These are phyloP conservation scores for Areca catechu DNA, from an alignment of 176 grass and related monocot genomes.

Conservation along the genomic window DNA sequence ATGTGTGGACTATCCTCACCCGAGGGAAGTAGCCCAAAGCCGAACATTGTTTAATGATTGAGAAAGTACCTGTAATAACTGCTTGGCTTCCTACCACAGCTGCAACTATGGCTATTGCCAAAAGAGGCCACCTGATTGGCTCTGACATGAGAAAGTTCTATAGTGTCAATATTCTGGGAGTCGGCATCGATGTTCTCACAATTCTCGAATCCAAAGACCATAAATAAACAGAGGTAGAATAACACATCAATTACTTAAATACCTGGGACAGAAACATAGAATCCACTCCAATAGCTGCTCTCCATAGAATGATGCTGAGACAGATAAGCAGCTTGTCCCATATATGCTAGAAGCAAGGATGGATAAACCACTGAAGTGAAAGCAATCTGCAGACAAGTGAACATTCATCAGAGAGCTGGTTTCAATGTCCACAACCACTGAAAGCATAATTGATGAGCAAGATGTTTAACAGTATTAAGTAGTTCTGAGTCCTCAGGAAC, in stretches of 20 bases:
- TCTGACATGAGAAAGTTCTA: constrained; percentile 29
- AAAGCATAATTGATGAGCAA: no score
- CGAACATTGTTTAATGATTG: constrained; percentile 91
- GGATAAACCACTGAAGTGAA: constrained; percentile 97
- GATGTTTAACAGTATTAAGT: no score
- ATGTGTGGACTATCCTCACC: constrained; percentile 94
- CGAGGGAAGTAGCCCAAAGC: constrained; percentile 89
- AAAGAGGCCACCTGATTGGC: constrained; percentile 75
- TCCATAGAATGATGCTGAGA: constrained; percentile 76
- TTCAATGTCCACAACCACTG: no score
- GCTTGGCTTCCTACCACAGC: constrained; percentile 98
- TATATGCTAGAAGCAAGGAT: constrained; percentile 89
- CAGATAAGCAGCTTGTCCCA: constrained; percentile 97
- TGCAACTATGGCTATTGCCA: constrained; percentile 80
- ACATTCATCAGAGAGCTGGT: constrained; percentile 1
- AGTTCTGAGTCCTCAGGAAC: no score
- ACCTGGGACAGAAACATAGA: constrained; percentile 97
- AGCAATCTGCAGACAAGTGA: constrained; percentile 48
- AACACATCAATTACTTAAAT: constrained; percentile 17
- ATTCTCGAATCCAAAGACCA: no score
- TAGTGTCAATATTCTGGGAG: constrained; percentile 5
- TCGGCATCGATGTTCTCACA: no score
- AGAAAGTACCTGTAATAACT: constrained; percentile 91
- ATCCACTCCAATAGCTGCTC: constrained; percentile 75
- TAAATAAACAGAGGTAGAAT: background rate